Conservation (phyloP, 331 rosid species). For the Saraca asoca region DNA sequence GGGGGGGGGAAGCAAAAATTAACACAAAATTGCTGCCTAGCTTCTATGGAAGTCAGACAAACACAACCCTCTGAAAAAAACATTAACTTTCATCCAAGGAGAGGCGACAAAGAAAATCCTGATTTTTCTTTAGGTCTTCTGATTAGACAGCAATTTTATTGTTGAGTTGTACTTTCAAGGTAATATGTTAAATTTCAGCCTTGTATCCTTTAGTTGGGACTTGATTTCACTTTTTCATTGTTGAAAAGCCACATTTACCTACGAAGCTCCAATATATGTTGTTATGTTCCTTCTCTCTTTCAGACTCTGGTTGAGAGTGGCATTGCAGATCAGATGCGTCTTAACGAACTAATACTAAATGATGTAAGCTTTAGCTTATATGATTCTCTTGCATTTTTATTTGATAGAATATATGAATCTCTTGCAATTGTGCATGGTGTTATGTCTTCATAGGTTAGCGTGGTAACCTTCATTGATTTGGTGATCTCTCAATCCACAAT, state of each 20-base stretch:
- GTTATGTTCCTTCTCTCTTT: constrained; percentile 17
- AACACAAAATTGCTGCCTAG: too few relatives aligned
- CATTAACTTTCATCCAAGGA: too few relatives aligned
- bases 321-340: constrained; percentile 84
- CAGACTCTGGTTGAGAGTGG: constrained; percentile 88
- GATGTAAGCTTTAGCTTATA: constrained; percentile 65
- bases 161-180: constrained; percentile 6
- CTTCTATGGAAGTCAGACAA: too few relatives aligned
- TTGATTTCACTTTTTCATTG: background rate
- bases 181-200: background rate
- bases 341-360: constrained; percentile 69
- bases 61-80: too few relatives aligned
- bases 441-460: constrained; percentile 32
- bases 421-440: constrained; percentile 17
- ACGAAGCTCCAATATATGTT: constrained; percentile 18
- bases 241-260: constrained; percentile 1
- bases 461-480: constrained; percentile 16
- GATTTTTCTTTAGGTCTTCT: too few relatives aligned
- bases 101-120: too few relatives aligned
- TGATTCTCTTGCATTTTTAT: too few relatives aligned
- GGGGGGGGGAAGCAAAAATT: too few relatives aligned
- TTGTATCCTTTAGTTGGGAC: background rate
- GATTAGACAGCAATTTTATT: background rate
- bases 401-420: constrained; percentile 9
- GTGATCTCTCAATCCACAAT: constrained; percentile 1